A percentile compares a stretch with the other conserved stretches of the same genome.
Evolutionary conservation across 2,329 filamentous ascomycete genomes (phyloP).

Genomic region (Colletotrichum limetticola): DNA sequence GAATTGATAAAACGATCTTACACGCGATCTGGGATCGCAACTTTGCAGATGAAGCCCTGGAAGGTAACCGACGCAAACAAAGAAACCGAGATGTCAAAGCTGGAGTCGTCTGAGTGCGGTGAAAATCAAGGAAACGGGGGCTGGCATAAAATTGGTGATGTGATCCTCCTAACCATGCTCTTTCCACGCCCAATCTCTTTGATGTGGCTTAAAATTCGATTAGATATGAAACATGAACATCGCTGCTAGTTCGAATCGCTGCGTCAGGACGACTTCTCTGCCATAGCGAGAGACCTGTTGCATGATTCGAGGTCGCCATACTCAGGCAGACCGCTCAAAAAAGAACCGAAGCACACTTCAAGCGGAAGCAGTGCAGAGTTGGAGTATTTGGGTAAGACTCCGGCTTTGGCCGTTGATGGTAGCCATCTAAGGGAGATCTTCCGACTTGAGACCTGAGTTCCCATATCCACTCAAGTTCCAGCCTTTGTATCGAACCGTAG

Average conservation of each 20-base stretch:
- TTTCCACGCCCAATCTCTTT: not conserved
- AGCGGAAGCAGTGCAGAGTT: not conserved
- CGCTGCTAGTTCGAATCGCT: not conserved
- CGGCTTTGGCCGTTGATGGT: not conserved
- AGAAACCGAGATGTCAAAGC: not conserved
- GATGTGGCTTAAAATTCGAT: not conserved
- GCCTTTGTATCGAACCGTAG: conserved; percentile 47
- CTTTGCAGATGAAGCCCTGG: conserved; percentile 10
- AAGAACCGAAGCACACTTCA: not conserved
- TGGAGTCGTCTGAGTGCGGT: not conserved
- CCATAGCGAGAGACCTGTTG: conserved; percentile 26
- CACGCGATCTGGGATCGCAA: conserved; percentile 30
- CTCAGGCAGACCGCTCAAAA: conserved; percentile 18
- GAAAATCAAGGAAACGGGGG: not conserved
- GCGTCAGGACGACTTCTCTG: conserved; percentile 31
- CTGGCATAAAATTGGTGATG: conserved; percentile 15
- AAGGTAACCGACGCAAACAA: not conserved
- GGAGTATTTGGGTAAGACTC: not conserved
- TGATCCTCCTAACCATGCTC: not conserved
- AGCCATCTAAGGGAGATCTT: conserved; percentile 42
- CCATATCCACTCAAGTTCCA: conserved; percentile 54
- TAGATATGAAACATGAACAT: conserved; percentile 19
- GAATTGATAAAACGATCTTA: conserved; percentile 8
- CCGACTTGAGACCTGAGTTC: conserved; percentile 50
- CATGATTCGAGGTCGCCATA: conserved; percentile 15